These are phyloP conservation scores for Nemania serpens DNA, from an alignment of 2,329 filamentous ascomycete genomes.

Conservation along the genomic window DNA sequence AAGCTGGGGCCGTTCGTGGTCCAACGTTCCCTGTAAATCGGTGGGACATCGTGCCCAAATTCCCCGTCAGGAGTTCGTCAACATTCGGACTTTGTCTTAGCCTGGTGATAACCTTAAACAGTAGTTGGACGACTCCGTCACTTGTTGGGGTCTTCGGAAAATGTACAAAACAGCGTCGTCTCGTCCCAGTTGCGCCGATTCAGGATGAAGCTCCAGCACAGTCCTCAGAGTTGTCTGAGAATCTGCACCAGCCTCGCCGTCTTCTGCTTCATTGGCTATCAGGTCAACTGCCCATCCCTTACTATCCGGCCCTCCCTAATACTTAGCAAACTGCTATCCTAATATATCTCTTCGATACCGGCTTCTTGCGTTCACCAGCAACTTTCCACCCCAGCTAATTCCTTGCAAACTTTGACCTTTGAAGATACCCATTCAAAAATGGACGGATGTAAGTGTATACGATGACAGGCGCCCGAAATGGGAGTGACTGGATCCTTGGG, in stretches of 20 bases:
- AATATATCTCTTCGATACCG: conserved; percentile 10
- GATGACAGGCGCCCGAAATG: neutral
- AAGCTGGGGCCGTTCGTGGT: conserved; percentile 21
- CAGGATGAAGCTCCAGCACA: conserved; percentile 32
- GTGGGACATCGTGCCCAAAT: conserved; percentile 27
- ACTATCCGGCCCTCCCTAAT: conserved; percentile 18
- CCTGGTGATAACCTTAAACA: conserved; percentile 31
- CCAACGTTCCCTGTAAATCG: conserved; percentile 28
- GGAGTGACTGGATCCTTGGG: neutral
- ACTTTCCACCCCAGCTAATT: conserved; percentile 17
- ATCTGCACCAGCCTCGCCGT: conserved; percentile 33
- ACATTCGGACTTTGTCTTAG: conserved; percentile 32
- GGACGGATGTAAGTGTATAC: conserved; percentile 42
- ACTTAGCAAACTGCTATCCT: conserved; percentile 14
- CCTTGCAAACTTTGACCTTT: neutral
- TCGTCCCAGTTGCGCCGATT: conserved; percentile 31
- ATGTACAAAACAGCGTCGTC: conserved; percentile 39
- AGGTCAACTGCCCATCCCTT: conserved; percentile 16
- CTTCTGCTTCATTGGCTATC: conserved; percentile 24
- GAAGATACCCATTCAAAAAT: conserved; percentile 31
- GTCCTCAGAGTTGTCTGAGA: conserved; percentile 29
- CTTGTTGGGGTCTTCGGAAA: conserved; percentile 23
- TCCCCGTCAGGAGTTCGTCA: conserved; percentile 26
- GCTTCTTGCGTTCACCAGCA: conserved; percentile 7
- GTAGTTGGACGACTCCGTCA: conserved; percentile 14